These are phyloP conservation scores for Phytophthora europaea DNA, from an alignment of 352 stramenopile genomes.

Conservation along the genomic window DNA sequence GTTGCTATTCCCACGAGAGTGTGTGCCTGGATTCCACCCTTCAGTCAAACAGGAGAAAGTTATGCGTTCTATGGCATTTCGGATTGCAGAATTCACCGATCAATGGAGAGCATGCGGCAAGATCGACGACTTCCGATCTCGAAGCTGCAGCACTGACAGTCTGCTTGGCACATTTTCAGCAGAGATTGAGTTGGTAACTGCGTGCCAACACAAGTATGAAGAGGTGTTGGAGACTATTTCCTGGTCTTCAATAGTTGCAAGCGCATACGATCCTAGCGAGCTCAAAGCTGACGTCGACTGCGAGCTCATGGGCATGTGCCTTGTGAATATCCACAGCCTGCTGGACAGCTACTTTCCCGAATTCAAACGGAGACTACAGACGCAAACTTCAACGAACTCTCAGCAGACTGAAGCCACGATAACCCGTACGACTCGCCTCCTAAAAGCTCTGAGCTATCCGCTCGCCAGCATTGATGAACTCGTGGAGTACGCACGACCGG, in stretches of 20 bases:
- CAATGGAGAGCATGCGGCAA: slow-evolving; percentile 17
- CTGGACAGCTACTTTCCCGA: slow-evolving; percentile 48
- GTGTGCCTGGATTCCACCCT: slow-evolving; percentile 8
- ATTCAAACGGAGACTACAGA: slow-evolving; percentile 37
- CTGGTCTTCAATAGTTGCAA: slow-evolving; percentile 24
- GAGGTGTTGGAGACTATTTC: slow-evolving; percentile 26
- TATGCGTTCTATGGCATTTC: slow-evolving; percentile 23
- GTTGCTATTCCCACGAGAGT: slow-evolving; percentile 42
- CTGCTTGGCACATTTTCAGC: slow-evolving; percentile 9
- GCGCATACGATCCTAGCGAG: slow-evolving; percentile 37
- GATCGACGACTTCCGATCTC: slow-evolving; percentile 2
- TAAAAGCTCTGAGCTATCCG: slow-evolving; percentile 59
- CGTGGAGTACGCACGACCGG: slow-evolving; percentile 29
- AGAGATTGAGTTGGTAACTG: background rate
- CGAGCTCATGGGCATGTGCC: slow-evolving; percentile 60
- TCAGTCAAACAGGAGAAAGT: slow-evolving; percentile 22
- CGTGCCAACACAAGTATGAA: slow-evolving; percentile 32
- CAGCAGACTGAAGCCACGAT: slow-evolving; percentile 23
- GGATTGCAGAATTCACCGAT: slow-evolving; percentile 24
- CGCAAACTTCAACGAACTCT: slow-evolving; percentile 1
- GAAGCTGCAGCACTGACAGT: slow-evolving; percentile 24
- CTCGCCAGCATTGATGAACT: slow-evolving; percentile 43
- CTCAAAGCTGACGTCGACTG: slow-evolving; percentile 30
- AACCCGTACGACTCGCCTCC: slow-evolving; percentile 34
- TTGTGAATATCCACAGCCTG: slow-evolving; percentile 76